Base-by-base conservation (phyloP, 192 early-diverging fungal species). In the Coemansia sp. region DNA sequence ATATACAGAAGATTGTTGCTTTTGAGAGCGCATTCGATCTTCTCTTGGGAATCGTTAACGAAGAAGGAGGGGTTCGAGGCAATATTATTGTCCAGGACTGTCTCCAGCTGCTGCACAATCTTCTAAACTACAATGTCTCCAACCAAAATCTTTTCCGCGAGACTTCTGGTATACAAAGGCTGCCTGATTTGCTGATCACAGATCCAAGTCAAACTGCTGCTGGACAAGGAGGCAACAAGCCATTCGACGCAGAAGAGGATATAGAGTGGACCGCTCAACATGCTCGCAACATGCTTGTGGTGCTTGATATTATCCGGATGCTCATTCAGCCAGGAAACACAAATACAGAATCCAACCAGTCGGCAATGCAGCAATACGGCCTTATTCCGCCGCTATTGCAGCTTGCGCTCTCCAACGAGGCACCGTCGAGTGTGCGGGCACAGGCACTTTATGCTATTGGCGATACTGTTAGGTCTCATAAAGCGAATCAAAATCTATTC, bases 71-170 rank as follows among this genome's bases (percentile, higher is more conserved):
- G 9, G 91, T 93, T 26, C 90, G 92, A 19, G 96, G 94, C 16
- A 97, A 97, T 62, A 93, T 98, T 76, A 73, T 84, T 50, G 95
- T 98, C 16, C 94, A 98, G 68, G 98, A 99, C 76, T 97, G 95
- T 67, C 77, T 99, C 65, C 92, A 94, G 61, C 81, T 99, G 40
- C 91, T 94, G 18, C 89, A 93, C 47, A 98, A 98, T 50, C 83
- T 99, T 40, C 85, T 99, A 41, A 85, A 94, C 64, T 95, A 96
- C 77, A 99, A 99, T 71, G 92, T 95, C 8, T 97, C 95, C 0
- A 98, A 99, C 84, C 98, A 98, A 91, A 97, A 96, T 69, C 90
- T 95, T 72, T 99, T 99, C 78, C 91, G 98, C 48, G 98, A 99
- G 81, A 94, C 92, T 26, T 94, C 92, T 54, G 94, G 94, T 64